Evolutionary conservation across 2,329 filamentous ascomycete genomes (phyloP).

Genomic region (Botrytis paeoniae): DNA sequence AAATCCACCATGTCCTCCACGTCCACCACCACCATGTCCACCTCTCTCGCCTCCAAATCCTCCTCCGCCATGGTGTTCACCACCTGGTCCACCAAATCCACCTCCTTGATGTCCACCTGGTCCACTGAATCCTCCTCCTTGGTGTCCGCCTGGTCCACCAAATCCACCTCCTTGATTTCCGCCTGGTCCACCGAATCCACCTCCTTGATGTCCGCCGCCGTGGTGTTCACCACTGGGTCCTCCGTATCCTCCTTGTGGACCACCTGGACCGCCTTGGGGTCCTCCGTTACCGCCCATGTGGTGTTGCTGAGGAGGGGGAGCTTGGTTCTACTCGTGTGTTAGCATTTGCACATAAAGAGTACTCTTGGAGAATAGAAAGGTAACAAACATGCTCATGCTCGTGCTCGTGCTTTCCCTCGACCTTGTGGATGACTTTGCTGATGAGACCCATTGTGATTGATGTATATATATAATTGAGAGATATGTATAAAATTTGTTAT

Average conservation of each 20-base stretch:
- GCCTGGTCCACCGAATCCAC: not conserved
- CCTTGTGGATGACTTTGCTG: constrained; percentile 5
- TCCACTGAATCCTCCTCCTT: not conserved
- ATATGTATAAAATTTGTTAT: not conserved
- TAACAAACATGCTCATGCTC: not conserved
- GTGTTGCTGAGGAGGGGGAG: not conserved
- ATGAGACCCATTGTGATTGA: not conserved
- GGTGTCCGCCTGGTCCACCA: not conserved
- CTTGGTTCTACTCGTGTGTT: not conserved
- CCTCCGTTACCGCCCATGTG: not conserved
- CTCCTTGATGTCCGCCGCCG: not conserved
- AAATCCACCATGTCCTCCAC: not conserved
- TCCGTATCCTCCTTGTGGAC: not conserved
- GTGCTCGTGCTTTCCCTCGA: constrained; percentile 2
- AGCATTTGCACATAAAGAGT: too few relatives aligned
- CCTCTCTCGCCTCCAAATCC: not conserved
- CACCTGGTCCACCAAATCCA: not conserved
- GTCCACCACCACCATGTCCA: not conserved
- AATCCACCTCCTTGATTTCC: not conserved
- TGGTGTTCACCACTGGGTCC: not conserved
- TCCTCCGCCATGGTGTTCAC: not conserved
- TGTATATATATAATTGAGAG: not conserved
- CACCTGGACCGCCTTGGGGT: not conserved
- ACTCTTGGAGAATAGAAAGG: not conserved
- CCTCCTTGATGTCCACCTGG: not conserved